Evolutionary conservation across 2,329 filamentous ascomycete species (phyloP), one percentile per base, ranked within the genome.

Genomic region (Tolypocladium album): DNA sequence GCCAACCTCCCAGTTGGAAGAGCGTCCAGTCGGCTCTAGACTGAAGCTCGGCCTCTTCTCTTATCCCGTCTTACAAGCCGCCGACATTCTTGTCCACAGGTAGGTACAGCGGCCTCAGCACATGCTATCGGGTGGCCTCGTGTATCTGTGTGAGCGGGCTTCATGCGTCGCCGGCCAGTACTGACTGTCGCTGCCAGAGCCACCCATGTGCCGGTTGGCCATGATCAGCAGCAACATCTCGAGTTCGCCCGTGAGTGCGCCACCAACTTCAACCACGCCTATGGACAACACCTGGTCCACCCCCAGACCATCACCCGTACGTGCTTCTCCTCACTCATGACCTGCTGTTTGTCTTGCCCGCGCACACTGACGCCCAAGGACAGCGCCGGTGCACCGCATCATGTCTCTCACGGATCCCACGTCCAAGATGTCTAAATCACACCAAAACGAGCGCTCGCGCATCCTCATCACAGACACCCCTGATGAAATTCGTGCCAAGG

Each of bases 171-270:
- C 20, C 31, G 50, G 7, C 31, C 31, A 12, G 36, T 12, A 20
- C 50, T 55, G 62, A 52, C 15, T 57, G 1, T 36, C 20, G 4
- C 0, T 9, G 38, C 60, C 66, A 88, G 88, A 66, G 89, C 93
- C 62, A 97, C 93, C 0, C 90, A 97, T 75, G 93, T 99, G 31
- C 94, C 94, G 13, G 93, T 99, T 2, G 94, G 94, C n/a, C 89
- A 95, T 66, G 94, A 99, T 72, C 94, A 99, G 74, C 81, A 80
- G 60, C 94, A 99, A 68, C 94, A 99, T 74, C 83, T 99, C 27
- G 94, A 99, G 71, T 96, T 97, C 71, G 86, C 92, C 1, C 84
- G 94, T 58, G 88, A 95, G 70, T 88, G 92, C 63, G 94, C 88
- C 11, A 88, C 84, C 61, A 89, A 89, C 69, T 97, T 99, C 77